Conservation (phyloP, 371 early-diverging fungal genomes). For the Syncephalastrum contaminatum region DNA sequence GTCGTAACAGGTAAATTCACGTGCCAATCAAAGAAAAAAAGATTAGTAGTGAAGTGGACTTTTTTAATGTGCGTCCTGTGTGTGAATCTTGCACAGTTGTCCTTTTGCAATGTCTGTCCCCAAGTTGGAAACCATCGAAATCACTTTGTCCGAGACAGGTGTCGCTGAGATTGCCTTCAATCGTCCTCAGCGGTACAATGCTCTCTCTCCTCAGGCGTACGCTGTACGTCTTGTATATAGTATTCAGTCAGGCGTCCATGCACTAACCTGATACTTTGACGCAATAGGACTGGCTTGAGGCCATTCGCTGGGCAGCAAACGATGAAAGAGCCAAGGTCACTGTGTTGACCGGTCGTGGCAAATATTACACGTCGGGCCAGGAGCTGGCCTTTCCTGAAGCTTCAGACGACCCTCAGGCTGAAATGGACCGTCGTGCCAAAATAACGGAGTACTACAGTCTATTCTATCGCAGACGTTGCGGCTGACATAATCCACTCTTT, state of each 20-base stretch:
- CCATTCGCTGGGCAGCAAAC: constrained; percentile 53
- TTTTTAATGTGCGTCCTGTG: too few relatives aligned
- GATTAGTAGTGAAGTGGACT: too few relatives aligned
- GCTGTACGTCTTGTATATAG: constrained; percentile 22
- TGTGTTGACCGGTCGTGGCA: constrained; percentile 70
- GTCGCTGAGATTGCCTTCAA: constrained; percentile 69
- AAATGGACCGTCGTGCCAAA: too few relatives aligned
- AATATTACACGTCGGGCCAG: constrained; percentile 67
- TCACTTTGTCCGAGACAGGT: constrained; percentile 48
- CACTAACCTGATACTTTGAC: background rate
- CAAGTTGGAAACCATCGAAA: constrained; percentile 48
- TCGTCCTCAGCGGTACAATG: constrained; percentile 62
- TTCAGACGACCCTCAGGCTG: constrained; percentile 4
- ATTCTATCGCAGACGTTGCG: background rate
- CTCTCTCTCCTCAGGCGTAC: constrained; percentile 61
- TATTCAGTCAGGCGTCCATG: background rate
- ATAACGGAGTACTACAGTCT: too few relatives aligned
- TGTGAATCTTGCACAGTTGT: too few relatives aligned
- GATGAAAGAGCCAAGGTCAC: constrained; percentile 56
- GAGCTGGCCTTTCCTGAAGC: constrained; percentile 34
- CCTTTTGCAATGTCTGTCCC: constrained; percentile 13
- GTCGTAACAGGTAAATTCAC: too few relatives aligned
- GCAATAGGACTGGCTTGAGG: constrained; percentile 58
- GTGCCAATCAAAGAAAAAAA: too few relatives aligned
- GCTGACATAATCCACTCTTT: background rate